Evolutionary conservation across 768 basidiomycete species (phyloP), one percentile per base, ranked within the genome.

Genomic region (Mycena rosella): DNA sequence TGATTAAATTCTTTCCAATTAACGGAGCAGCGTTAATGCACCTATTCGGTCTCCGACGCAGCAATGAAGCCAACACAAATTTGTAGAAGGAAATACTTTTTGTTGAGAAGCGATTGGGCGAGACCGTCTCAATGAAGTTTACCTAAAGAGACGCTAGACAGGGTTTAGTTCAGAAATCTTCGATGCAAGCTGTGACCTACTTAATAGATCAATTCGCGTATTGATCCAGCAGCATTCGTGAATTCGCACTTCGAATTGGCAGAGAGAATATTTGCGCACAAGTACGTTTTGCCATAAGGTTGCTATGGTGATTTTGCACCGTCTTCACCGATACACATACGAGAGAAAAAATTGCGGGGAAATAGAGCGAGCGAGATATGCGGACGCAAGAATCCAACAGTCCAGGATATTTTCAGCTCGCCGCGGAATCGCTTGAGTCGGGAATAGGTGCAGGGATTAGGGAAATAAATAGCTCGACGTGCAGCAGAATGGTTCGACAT

Each of bases 401-500:
- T 40, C 26, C 14, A 6, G 9, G 18, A 27, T 13, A 53, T 27
- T 47, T 27, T 30, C 42, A 14, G 17, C 36, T 51, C 26, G 32
- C 63, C 63, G 55, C 63, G 63, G 54, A 40, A 64, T 38, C 36
- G 47, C 30, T 29, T 54, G 45, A 29, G n/a, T 32, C 1, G 27
- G 44, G 22, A 11, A 47, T 20, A 64, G 54, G 45, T 40, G 32
- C n/a, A 14, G 54, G 32, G n/a, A 36, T 58, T 34, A 22, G 49
- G 63, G 10, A 58, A 65, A 26, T 65, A 7, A 47, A 32, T 51
- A 48, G 11, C 63, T 58, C 15, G 63, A 57, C 38, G 32, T 30
- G 63, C 36, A 55, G 29, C 30, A 14, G 9, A 27, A 45, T 58
- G 48, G 62, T 63, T 57, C 63, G 63, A 64, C 20, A 18, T n/a